These are phyloP conservation scores for Colletotrichum abscissum DNA, from an alignment of 2,329 filamentous ascomycete genomes.

Conservation along the genomic window DNA sequence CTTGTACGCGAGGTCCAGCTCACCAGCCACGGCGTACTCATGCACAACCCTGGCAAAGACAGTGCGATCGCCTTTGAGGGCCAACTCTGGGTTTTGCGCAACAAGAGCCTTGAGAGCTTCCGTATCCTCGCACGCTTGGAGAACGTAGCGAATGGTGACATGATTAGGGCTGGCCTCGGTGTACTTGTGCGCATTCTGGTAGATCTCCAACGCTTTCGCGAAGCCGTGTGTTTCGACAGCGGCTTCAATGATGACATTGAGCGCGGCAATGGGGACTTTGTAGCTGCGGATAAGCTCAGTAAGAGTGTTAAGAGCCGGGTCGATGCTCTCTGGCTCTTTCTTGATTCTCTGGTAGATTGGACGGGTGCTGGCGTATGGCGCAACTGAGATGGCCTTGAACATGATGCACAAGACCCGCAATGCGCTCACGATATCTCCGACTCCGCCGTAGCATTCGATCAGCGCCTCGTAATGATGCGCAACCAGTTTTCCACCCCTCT, in stretches of 20 bases:
- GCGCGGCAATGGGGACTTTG: slow-evolving; percentile 50
- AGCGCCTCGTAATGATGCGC: slow-evolving; percentile 84
- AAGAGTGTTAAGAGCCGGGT: slow-evolving; percentile 67
- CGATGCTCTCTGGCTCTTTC: slow-evolving; percentile 55
- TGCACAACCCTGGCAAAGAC: slow-evolving; percentile 21
- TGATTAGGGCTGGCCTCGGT: slow-evolving; percentile 43
- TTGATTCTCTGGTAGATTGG: slow-evolving; percentile 69
- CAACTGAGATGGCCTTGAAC: slow-evolving; percentile 69
- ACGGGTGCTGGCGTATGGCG: slow-evolving; percentile 70
- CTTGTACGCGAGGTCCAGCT: slow-evolving; percentile 30
- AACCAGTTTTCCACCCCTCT: slow-evolving; percentile 67
- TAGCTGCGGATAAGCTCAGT: slow-evolving; percentile 56
- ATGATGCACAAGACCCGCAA: slow-evolving; percentile 81
- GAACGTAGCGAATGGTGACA: slow-evolving; percentile 44
- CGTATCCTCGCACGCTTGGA: slow-evolving; percentile 42
- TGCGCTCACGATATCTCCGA: slow-evolving; percentile 71
- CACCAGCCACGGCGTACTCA: slow-evolving; percentile 22
- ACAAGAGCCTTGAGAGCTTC: slow-evolving; percentile 42
- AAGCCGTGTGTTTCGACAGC: slow-evolving; percentile 43
- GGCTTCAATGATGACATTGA: slow-evolving; percentile 49
- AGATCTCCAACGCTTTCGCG: slow-evolving; percentile 47
- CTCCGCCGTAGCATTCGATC: slow-evolving; percentile 74
- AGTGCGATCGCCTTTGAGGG: slow-evolving; percentile 30
- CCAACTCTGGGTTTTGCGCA: slow-evolving; percentile 43
- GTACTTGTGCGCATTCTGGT: slow-evolving; percentile 43